Percentiles rank a stretch among this genome's conserved stretches.
phyloP scores from a whole-genome alignment of 2,329 filamentous ascomycete genomes.

The Fusarium humuli region DNA sequence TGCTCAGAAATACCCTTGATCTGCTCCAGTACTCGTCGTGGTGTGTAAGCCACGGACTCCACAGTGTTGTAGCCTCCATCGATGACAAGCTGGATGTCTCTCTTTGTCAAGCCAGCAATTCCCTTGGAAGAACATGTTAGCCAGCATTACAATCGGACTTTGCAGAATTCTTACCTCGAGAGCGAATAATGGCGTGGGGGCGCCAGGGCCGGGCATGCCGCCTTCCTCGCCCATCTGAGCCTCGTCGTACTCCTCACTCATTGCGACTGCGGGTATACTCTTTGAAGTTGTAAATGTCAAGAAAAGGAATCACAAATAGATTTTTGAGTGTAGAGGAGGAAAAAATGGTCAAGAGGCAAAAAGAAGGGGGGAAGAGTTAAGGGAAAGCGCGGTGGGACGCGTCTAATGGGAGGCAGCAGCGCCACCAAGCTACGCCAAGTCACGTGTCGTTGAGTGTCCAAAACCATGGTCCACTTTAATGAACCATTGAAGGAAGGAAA shows the following conservation, averaged over 20 bases:
- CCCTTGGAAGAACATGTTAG: slow-evolving; percentile 66
- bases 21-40: slow-evolving; percentile 85
- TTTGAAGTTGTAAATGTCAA: not conserved
- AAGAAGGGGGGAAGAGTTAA: slow-evolving; percentile 40
- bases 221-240: slow-evolving; percentile 75
- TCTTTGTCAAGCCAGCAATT: slow-evolving; percentile 87
- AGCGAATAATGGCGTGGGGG: slow-evolving; percentile 87
- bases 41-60: slow-evolving; percentile 92
- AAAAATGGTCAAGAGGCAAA: slow-evolving; percentile 27
- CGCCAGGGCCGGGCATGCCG: slow-evolving; percentile 83
- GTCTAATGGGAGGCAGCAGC: slow-evolving; percentile 47
- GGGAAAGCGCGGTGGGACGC: slow-evolving; percentile 51
- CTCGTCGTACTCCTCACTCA: slow-evolving; percentile 73
- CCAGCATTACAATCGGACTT: not conserved
- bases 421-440: slow-evolving; percentile 52
- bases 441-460: slow-evolving; percentile 47
- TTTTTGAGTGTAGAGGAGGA: not conserved
- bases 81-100: slow-evolving; percentile 92
- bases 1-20: slow-evolving; percentile 99
- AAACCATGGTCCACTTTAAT: not conserved
- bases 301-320: not conserved
- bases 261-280: slow-evolving; percentile 41
- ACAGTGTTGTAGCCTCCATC: slow-evolving; percentile 96
- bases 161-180: slow-evolving; percentile 76
- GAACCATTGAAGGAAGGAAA: not conserved